A percentile compares a stretch with the other conserved stretches of the same genome.
These are phyloP conservation scores for Zasmidium citrigriseum DNA, from an alignment of 2,329 filamentous ascomycete species.

Conservation along the genomic window DNA sequence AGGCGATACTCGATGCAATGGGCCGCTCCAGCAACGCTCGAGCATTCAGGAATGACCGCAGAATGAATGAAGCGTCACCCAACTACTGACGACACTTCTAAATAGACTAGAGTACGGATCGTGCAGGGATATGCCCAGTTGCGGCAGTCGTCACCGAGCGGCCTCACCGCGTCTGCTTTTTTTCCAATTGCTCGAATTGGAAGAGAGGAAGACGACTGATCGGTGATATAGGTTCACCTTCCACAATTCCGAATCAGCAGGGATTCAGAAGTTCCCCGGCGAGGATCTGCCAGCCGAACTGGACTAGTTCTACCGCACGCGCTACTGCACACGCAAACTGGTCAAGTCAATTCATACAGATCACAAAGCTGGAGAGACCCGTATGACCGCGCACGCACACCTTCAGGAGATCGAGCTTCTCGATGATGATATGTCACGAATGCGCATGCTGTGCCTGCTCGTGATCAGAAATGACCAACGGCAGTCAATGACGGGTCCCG, in stretches of 20 bases:
- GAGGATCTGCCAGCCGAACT: background rate
- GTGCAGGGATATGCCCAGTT: no score
- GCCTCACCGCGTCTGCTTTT: background rate
- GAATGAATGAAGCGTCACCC: no score
- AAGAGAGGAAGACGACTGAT: background rate
- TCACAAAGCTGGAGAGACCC: background rate
- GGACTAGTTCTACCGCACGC: conserved; percentile 4
- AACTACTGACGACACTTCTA: no score
- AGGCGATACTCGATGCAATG: no score
- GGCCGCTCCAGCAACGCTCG: no score
- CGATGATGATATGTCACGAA: background rate
- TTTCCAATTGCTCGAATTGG: no score
- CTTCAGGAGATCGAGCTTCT: background rate
- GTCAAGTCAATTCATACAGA: background rate
- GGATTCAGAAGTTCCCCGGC: background rate
- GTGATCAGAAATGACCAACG: background rate
- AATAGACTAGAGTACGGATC: no score
- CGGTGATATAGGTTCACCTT: background rate
- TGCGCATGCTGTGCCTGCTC: background rate
- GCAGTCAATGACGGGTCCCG: background rate
- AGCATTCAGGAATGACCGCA: no score
- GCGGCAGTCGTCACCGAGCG: no score
- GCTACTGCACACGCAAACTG: conserved; percentile 1
- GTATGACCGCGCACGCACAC: background rate
- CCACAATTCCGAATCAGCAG: background rate